These are phyloP conservation scores for Epichloe gansuensis DNA, from an alignment of 2,329 filamentous ascomycete genomes.

Conservation along the genomic window DNA sequence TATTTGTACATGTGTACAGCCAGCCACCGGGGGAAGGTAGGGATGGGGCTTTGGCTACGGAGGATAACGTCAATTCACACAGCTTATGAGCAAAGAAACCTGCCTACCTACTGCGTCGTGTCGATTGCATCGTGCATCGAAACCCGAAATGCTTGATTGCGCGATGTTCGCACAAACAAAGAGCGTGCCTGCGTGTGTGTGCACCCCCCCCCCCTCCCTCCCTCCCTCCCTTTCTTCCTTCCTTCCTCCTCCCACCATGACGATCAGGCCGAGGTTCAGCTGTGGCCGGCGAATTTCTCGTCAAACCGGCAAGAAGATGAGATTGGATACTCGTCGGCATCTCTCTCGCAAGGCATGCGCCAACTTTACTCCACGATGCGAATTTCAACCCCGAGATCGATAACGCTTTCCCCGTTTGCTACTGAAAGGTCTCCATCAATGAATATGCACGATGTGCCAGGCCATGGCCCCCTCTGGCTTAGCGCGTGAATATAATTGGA, in stretches of 20 bases:
- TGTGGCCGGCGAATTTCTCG: not conserved
- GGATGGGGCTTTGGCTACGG: too few relatives aligned
- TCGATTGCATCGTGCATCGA: too few relatives aligned
- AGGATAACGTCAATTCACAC: too few relatives aligned
- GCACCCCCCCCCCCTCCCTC: too few relatives aligned
- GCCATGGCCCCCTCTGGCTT: slow-evolving; percentile 9
- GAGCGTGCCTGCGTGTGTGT: too few relatives aligned
- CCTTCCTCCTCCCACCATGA: not conserved
- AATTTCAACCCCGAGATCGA: not conserved
- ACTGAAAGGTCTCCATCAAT: not conserved
- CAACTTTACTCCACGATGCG: not conserved
- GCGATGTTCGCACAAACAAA: not conserved
- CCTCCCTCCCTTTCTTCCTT: too few relatives aligned
- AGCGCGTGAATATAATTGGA: slow-evolving; percentile 5
- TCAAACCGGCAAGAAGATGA: not conserved
- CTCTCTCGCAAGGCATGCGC: not conserved
- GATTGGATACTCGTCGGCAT: too few relatives aligned
- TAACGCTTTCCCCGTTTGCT: not conserved
- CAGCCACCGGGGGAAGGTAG: not conserved
- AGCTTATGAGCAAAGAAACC: too few relatives aligned
- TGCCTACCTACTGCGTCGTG: too few relatives aligned
- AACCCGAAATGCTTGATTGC: not conserved
- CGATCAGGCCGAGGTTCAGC: not conserved
- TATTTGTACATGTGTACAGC: not conserved
- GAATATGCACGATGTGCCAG: slow-evolving; percentile 9